Base-by-base conservation (phyloP, 2,329 filamentous ascomycete species). In the Fusarium sp. region DNA sequence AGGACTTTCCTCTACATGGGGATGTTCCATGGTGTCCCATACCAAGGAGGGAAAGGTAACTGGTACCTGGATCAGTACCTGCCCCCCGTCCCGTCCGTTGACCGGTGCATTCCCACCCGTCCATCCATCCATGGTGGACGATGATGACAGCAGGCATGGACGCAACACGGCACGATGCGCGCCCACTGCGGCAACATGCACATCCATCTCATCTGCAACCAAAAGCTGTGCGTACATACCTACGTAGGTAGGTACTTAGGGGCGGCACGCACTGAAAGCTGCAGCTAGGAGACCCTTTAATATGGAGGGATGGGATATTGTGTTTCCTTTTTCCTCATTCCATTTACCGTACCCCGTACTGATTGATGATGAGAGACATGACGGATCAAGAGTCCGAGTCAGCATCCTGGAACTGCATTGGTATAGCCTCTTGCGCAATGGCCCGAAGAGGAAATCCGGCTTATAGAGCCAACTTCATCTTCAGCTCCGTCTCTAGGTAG, bases 341-440 rank as follows among this genome's bases (percentile, higher is more conserved):
- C 59, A 31, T 24, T 51, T 51, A 12, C 31, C 16, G 38, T 29
- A 38, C 31, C 38, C 35, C 55, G 51, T 27, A 51, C 27, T 31
- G 46, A 51, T 2, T 31, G 46, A 51, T 2, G 17, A 31, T 17
- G 6, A 51, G 46, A 51, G 46, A 51, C 46, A 51, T 20, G 46
- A n/a, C 17, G 24, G 42, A 44, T 20, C 42, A 38, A 31, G 38
- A 42, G 24, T 42, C 38, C n/a, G 71, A 73, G 71, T 73, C 71
- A 73, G 71, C 66, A 56, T 64, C 51, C 42, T 58, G 51, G 42
- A 51, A 36, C 36, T 51, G 53, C 27, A 67, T 51, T 53, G 12
- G n/a, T 17, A 10, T 58, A 71, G 67, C 59, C 38, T 73, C 71
- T 73, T 69, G 35, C 49, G 38, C 42, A 36, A 55, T 69, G 24